Evolutionary conservation across 805 yeast genomes (phyloP), one percentile per base, ranked within the genome.

Genomic region (Lachancea meyersii): DNA sequence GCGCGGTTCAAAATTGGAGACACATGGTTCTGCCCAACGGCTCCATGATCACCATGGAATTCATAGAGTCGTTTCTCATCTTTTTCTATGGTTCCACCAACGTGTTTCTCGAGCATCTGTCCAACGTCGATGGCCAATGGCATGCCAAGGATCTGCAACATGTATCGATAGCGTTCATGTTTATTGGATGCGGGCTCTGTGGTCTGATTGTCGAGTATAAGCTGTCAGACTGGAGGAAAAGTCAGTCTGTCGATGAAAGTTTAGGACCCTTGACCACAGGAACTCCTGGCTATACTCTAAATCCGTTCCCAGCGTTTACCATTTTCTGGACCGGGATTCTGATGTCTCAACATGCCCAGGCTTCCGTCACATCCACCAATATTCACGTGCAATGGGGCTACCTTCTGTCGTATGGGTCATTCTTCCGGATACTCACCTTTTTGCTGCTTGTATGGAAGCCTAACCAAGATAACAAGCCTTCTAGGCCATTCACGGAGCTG

Each of bases 291-390:
- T 85, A 70, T 61, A 82, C 95, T 1, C 89, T 95, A 50, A 93
- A 93, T 60, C 97, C 97, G 26, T 87, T 93, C 76, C 97, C 97
- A 3, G 80, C 86, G 1, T 76, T 93, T 50, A 87, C 94, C 2
- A 85, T 93, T 26, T 93, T 86, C 67, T 93, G 96, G 95, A 93
- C 97, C 1, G 98, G 98, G 22, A 73, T 82, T 11, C 71, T 93
- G 48, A 93, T 93, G 98, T 88, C 97, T 1, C 86, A 83, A 63
- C 98, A 93, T 64, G 80, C 79, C 31, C 98, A 93, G 64, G 84
- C 89, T 5, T 81, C 93, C 1, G 69, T 61, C 41, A 72, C 83
- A 24, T 80, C 96, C 2, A 87, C 97, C 2, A 69, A 65, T 14
- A 76, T 93, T 48, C 98, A 93, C 62, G 68, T 75, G 41, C 97